Base-by-base conservation (phyloP, 768 basidiomycete species). In the Austroboletus eburneus region DNA sequence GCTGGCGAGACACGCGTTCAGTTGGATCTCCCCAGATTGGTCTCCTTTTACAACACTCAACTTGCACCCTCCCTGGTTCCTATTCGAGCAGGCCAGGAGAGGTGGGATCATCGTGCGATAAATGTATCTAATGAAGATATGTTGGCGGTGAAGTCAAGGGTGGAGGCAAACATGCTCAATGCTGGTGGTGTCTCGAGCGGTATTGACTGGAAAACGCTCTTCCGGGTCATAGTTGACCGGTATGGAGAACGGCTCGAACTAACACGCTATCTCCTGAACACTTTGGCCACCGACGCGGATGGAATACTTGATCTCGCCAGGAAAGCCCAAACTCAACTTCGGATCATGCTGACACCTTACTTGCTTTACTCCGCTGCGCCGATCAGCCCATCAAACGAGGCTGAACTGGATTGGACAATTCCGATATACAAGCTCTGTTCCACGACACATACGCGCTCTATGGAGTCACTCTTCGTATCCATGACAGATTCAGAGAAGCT, bases 21-120 rank as follows among this genome's bases (percentile, higher is more conserved):
- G 17, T 42, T 72, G 21, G 67, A 72, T 39, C 57, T 67, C 12
- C 29, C 68, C 5, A 51, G 62, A 16, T 35, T 72, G 17, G 48
- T 70, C 9, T 70, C 71, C 4, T 66, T 72, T 53, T 72, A 72
- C 22, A 67, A 72, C 42, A 57, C 58, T 6, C 29, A 52, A 29
- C 60, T 68, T 2, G 57, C 25, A 0, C 67, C 67, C 6, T 69
- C 68, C 2, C 55, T 71, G 16, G 45, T 69, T 14, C 9, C 27
- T 4, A 29, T 49, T 22, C 61, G 70, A 25, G 52, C 49, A 1
- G 56, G 54, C 1, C 47, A 50, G 34, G 56, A 64, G 17, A 60
- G 67, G 16, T 57, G 57, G 52, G 57, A 62, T n/a, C 68, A 71
- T 44, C 68, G 69, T 3, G 41, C 57, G 3, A 35, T 45, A 24